Evolutionary conservation across 225 moss, liverwort and hornwort species (phyloP), one percentile per base, ranked within the genome.

Genomic region (Asterella californica): DNA sequence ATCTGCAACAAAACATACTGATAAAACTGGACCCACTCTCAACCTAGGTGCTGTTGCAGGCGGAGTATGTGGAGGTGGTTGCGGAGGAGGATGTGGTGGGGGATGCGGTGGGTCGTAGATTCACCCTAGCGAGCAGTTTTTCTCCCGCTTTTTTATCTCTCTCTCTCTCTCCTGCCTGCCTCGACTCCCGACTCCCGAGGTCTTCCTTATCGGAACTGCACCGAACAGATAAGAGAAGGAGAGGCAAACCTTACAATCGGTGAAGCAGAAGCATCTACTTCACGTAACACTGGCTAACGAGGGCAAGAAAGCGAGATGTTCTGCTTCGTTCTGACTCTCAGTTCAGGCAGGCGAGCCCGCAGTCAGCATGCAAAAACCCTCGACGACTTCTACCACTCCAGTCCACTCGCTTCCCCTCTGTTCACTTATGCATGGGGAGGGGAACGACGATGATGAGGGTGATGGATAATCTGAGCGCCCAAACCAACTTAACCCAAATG

Each of bases 41-140:
- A 67, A 2, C 36, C 15, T 36, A 67, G 67, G 10, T 46, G 19
- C 42, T 37, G 69, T 15, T 38, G 69, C 49, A 29, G 67, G 67
- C 67, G 34, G 67, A 64, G 64, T n/a, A 27, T 64, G 64, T 15
- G 64, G 67, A 33, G 72, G 72, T 72, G 72, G 72, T 72, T 72
- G 72, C 72, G 72, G 72, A n/a, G 72, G 72, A 46, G 76, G 76
- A 34, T 57, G 36, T 59, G 55, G 76, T 12, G 57, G 36, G 32
- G 19, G 25, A 17, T 75, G 45, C 27, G 64, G 64, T 64, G 64
- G 61, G 61, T 61, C 61, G 11, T 61, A 27, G 27, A 25, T 61
- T 21, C 22, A 27, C 61, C 19, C 61, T 21, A 61, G 7, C 52
- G 52, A 52, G 61, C 61, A 61, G 10, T 9, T 21, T 27, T 11